Conservation (phyloP, 2,329 filamentous ascomycete genomes). For the Fusarium nurragi region DNA sequence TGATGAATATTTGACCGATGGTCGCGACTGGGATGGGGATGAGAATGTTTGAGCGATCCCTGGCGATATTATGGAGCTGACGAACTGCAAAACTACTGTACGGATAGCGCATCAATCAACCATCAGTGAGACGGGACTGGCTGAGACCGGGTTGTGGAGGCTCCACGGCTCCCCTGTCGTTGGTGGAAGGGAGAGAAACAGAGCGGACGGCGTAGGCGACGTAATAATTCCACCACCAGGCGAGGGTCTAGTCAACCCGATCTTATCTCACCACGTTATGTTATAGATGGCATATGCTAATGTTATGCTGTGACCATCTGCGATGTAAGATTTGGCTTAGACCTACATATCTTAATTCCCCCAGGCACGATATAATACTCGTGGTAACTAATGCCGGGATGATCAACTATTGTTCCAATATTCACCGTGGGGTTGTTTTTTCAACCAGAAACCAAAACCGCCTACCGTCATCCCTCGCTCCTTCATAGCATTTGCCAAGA, state of each 20-base stretch:
- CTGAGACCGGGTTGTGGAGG: slow-evolving; percentile 32
- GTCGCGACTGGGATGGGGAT: slow-evolving; percentile 20
- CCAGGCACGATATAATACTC: slow-evolving; percentile 2
- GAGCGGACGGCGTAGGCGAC: slow-evolving; percentile 29
- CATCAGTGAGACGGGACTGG: slow-evolving; percentile 16
- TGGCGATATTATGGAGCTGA: slow-evolving; percentile 38
- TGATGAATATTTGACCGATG: slow-evolving; percentile 44
- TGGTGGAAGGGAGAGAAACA: slow-evolving; percentile 43
- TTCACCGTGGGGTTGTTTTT: slow-evolving; percentile 30
- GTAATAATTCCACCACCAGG: slow-evolving; percentile 47
- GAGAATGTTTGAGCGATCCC: slow-evolving; percentile 44
- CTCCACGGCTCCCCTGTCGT: slow-evolving; percentile 30
- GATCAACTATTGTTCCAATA: slow-evolving; percentile 15
- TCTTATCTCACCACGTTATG: slow-evolving; percentile 7
- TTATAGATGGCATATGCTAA: background rate
- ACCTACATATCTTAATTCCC: background rate
- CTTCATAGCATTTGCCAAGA: background rate
- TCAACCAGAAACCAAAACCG: slow-evolving; percentile 3
- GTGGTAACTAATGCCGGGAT: slow-evolving; percentile 15
- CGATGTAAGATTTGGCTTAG: background rate
- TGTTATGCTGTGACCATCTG: background rate
- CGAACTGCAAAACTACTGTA: slow-evolving; percentile 19
- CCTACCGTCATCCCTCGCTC: background rate
- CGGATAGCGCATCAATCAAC: no score
- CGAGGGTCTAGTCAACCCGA: slow-evolving; percentile 30